Percentiles rank a stretch among this genome's conserved stretches.
These are phyloP conservation scores for Pelargonium citronellum DNA, from an alignment of 441 rosid genomes.

Conservation along the genomic window DNA sequence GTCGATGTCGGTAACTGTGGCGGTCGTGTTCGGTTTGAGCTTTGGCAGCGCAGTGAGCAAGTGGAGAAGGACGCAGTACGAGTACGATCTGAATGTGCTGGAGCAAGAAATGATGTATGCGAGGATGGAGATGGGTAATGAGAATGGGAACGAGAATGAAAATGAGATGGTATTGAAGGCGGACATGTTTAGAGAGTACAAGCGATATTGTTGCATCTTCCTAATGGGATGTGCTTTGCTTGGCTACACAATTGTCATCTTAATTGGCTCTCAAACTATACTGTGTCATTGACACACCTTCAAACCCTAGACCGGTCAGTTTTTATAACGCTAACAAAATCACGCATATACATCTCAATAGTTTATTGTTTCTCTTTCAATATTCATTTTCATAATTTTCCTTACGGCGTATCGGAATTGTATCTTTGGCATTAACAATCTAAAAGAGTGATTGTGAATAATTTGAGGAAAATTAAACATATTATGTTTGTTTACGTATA, in stretches of 20 bases:
- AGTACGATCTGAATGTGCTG: background rate
- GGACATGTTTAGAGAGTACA: background rate
- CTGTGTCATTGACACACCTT: background rate
- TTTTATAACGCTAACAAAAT: too few species aligned
- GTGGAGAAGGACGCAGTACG: background rate
- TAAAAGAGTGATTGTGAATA: too few species aligned
- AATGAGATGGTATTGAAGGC: background rate
- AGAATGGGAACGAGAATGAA: background rate
- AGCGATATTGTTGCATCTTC: background rate
- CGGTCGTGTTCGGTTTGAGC: background rate
- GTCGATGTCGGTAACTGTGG: background rate
- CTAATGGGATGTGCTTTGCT: background rate
- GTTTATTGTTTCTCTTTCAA: too few species aligned
- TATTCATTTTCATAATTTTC: too few species aligned
- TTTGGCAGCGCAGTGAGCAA: background rate
- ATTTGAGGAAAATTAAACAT: too few species aligned
- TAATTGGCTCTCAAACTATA: background rate
- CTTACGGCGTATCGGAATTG: too few species aligned
- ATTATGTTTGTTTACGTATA: too few species aligned
- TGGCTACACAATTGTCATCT: background rate
- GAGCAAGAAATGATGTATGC: background rate
- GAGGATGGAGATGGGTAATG: background rate
- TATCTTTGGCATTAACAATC: too few species aligned
- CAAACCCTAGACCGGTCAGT: too few species aligned
- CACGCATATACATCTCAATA: too few species aligned